A percentile compares a stretch with the other conserved stretches of the same genome.
These are phyloP conservation scores for Diacronema lutheri DNA, from an alignment of 78 protist genomes.

Conservation along the genomic window DNA sequence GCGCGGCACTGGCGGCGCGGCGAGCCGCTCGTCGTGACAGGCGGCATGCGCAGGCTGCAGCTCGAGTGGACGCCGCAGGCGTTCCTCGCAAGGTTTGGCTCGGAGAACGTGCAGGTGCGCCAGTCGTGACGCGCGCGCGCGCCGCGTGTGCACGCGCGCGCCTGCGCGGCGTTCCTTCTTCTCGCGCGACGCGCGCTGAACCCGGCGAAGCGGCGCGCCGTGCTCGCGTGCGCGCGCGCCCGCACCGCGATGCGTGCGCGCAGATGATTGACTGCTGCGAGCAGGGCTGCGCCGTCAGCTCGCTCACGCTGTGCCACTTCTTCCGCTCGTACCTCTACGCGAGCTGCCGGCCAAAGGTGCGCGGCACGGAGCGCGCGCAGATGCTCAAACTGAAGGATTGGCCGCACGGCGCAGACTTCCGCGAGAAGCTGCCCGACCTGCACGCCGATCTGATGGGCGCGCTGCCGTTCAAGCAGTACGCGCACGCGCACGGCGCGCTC, in stretches of 20 bases:
- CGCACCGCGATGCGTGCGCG: neutral
- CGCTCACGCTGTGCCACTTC: neutral
- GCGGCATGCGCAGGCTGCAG: neutral
- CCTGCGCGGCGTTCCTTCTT: no score
- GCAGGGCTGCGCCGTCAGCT: no score
- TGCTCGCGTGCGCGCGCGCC: neutral
- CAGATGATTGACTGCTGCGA: no score
- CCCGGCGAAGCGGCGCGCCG: neutral
- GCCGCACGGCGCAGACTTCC: neutral
- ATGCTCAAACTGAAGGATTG: neutral
- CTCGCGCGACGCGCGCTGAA: no score
- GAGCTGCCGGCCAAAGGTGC: neutral
- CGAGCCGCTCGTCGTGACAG: neutral
- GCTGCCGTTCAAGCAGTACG: neutral
- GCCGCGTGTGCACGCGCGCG: no score
- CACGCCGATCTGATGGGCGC: neutral
- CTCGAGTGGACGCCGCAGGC: neutral
- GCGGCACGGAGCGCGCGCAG: neutral
- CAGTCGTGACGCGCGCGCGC: no score
- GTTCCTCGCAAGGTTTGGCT: neutral
- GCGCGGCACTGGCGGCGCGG: neutral
- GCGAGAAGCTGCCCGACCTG: neutral
- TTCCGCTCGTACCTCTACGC: neutral
- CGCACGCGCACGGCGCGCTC: neutral
- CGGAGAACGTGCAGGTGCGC: no score